A percentile compares a stretch with the other conserved stretches of the same genome.
phyloP scores from a whole-genome alignment of 805 yeast species.

The Starmerella geochares region DNA sequence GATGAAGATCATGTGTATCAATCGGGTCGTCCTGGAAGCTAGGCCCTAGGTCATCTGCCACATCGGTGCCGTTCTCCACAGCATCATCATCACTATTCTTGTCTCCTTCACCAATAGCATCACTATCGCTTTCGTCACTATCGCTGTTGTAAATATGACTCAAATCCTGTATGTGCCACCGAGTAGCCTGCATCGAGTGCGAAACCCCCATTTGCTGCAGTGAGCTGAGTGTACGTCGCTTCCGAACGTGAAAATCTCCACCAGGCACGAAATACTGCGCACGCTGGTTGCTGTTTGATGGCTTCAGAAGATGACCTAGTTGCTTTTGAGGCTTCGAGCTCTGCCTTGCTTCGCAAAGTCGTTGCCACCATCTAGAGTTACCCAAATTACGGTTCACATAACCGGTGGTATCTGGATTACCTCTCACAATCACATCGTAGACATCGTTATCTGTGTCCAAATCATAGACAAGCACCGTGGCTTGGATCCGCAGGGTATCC shows the following conservation, averaged over 20 bases:
- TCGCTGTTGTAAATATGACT: conserved; percentile 21
- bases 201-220: conserved; percentile 71
- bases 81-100: background rate
- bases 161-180: conserved; percentile 15
- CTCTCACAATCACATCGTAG: conserved; percentile 71
- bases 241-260: conserved; percentile 13
- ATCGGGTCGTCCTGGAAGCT: conserved; percentile 23
- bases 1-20: conserved; percentile 18
- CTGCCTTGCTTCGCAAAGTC: conserved; percentile 48
- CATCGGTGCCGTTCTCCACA: conserved; percentile 25
- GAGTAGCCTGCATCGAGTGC: conserved; percentile 49
- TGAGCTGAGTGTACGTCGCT: conserved; percentile 42
- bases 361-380: conserved; percentile 81
- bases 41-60: conserved; percentile 14
- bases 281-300: conserved; percentile 10
- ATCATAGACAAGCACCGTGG: conserved; percentile 65
- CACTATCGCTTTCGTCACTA: conserved; percentile 22
- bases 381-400: conserved; percentile 43
- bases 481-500: conserved; percentile 71
- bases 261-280: conserved; percentile 22
- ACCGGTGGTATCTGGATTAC: conserved; percentile 39
- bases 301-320: background rate
- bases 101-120: conserved; percentile 16
- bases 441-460: conserved; percentile 48
- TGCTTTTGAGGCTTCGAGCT: background rate